Evolutionary conservation across 768 basidiomycete genomes (phyloP), one percentile per base, ranked within the genome.

Genomic region (Termitomyces heimii): DNA sequence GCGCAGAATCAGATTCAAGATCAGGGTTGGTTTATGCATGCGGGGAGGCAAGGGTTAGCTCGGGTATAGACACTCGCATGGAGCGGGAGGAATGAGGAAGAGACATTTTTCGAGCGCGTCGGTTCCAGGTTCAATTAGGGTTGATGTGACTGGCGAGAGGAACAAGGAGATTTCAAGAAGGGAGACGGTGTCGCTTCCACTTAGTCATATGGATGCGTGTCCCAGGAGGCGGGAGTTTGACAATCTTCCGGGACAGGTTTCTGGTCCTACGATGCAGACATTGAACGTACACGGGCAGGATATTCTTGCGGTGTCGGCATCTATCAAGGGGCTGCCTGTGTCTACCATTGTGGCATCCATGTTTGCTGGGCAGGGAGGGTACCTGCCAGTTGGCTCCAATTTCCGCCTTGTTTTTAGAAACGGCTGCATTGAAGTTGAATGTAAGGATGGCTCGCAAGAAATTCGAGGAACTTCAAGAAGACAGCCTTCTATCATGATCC

Each of bases 401-500:
- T 14, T 24, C 13, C 13, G 28, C 22, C 16, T n/a, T n/a, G 8
- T 32, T 10, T n/a, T 9, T 42, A 96, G 94, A 96, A 75, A 88
- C 91, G 0, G 92, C 91, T 2, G 90, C 94, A 14, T 69, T 98
- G 61, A 86, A 84, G 68, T 78, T 94, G 70, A 97, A 97, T 68
- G 89, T 98, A 58, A 82, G 86, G 37, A 83, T 95, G 66, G 90
- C 92, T 22, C 83, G 92, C 29, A 75, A 79, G 53, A 95, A 95
- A 69, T 94, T 98, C 57, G 92, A 94, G 63, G 89, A 94, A 65
- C 81, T 98, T 28, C 91, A 94, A 70, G 86, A 83, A 9, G 86
- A 88, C 68, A 85, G 82, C 60, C 71, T 85, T 47, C 58, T 70
- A 56, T 70, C 73, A 14, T 76, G 65, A 67, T 46, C 45, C 45